A percentile compares a stretch with the other conserved stretches of the same genome.
phyloP scores from a whole-genome alignment of 2,329 filamentous ascomycete species.

The Sporothrix brunneoviolacea region DNA sequence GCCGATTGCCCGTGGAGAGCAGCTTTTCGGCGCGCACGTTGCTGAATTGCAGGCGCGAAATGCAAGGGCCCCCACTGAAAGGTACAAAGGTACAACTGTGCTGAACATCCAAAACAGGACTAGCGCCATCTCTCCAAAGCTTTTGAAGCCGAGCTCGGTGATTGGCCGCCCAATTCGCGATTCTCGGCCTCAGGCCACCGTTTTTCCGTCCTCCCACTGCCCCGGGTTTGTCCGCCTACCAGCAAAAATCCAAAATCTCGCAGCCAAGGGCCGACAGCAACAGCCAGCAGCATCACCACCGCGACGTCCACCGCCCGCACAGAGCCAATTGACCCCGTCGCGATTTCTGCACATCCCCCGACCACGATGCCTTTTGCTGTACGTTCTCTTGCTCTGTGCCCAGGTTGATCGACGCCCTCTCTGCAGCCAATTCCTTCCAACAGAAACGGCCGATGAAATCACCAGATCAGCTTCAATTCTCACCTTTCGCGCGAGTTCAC shows the following conservation, averaged over 20 bases:
- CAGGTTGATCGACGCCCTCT: neutral
- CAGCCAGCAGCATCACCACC: conserved; percentile 18
- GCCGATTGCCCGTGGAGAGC: too few species aligned
- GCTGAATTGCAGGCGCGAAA: neutral
- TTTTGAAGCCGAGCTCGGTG: conserved; percentile 17
- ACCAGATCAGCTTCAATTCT: neutral
- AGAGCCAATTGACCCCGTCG: conserved; percentile 13
- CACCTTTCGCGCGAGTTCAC: too few species aligned
- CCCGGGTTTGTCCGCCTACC: conserved; percentile 26
- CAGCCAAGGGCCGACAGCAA: conserved; percentile 5
- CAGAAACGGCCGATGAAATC: too few species aligned
- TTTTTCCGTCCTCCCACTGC: neutral
- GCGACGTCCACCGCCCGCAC: conserved; percentile 1
- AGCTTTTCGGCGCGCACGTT: neutral
- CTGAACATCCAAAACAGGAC: neutral
- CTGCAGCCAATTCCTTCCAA: neutral
- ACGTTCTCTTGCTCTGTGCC: conserved; percentile 14
- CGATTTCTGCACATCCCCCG: neutral
- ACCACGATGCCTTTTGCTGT: conserved; percentile 26
- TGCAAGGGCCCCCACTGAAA: neutral
- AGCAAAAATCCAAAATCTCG: conserved; percentile 23
- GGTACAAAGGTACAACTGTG: neutral
- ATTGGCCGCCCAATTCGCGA: conserved; percentile 12
- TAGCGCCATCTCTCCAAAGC: neutral
- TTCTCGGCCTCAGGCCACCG: conserved; percentile 23